Base-by-base conservation (phyloP, 2,329 filamentous ascomycete species). In the Sarocladium brachiariae region DNA sequence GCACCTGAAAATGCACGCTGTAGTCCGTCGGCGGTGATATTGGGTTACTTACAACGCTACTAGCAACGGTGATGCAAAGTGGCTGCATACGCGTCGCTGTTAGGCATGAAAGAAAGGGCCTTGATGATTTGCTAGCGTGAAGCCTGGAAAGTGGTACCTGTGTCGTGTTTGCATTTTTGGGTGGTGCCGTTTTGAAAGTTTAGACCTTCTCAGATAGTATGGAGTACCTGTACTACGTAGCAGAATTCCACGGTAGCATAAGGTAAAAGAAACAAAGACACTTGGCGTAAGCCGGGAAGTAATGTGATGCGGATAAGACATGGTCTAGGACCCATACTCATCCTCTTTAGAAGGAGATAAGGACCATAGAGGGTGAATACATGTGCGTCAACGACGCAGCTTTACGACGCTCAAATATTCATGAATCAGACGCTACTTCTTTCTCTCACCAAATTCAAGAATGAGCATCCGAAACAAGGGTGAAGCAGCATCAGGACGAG, bases 261-360 rank as follows among this genome's bases (percentile, higher is more conserved):
- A 30, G 27, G 13, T 30, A 13, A 9, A 47, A 47, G 43, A 33
- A 47, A 18, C 25, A 47, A 47, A 47, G 9, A 14, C 25, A 47
- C 43, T 47, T 47, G 43, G 24, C 43, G 43, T 47, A 47, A 33
- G 27, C 43, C 7, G 37, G 39, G 5, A n/a, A 25, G 43, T 19
- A 31, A 31, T 31, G 43, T 33, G 24, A 47, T 25, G 27, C 21
- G 39, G 16, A 45, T n/a, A 45, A 30, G 39, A 45, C 39, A 45
- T 30, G 16, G 18, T 30, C 23, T 10, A 11, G 24, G 24, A 6
- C 39, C 39, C n/a, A n/a, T n/a, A n/a, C n/a, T n/a, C n/a, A n/a
- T 30, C 27, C 13, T 13, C 27, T 7, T 30, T 30, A 13, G 7
- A 13, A 30, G 27, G 27, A 13, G 27, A 30, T 30, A 30, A 30